Conservation (phyloP, 1,284 basidiomycete genomes). For the Cryptococcus floricola region DNA sequence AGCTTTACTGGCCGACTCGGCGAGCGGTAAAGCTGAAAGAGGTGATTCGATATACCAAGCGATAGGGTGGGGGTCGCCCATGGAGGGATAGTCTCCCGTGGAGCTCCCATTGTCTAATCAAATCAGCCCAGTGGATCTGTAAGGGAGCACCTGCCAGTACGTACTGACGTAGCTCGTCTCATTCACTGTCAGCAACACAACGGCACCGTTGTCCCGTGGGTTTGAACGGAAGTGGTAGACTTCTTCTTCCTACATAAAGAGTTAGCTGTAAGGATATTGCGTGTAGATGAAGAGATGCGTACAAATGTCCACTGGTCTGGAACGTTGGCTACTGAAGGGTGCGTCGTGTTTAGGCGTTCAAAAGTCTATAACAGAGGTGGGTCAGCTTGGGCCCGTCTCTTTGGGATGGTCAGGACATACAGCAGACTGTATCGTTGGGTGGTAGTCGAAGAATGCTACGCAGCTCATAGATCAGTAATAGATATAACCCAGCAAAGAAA, state of each 20-base stretch:
- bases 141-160: constrained; percentile 12
- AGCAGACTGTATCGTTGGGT: constrained; percentile 59
- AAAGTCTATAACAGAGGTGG: constrained; percentile 55
- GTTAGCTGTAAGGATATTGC: background rate
- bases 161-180: constrained; percentile 62
- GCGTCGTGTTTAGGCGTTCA: constrained; percentile 58
- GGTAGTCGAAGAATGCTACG: constrained; percentile 67
- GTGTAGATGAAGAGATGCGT: constrained; percentile 7
- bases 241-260: constrained; percentile 39
- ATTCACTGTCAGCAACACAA: constrained; percentile 64
- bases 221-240: constrained; percentile 73
- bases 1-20: constrained; percentile 47
- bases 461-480: background rate
- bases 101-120: constrained; percentile 31
- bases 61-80: constrained; percentile 47
- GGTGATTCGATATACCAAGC: constrained; percentile 76
- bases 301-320: constrained; percentile 60
- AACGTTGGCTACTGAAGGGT: constrained; percentile 64
- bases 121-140: background rate
- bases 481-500: background rate
- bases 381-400: background rate
- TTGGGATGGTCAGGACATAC: constrained; percentile 18
- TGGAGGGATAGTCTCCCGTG: constrained; percentile 32
- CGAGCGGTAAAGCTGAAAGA: constrained; percentile 54
- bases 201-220: constrained; percentile 62